A percentile compares a stretch with the other conserved stretches of the same genome.
Evolutionary conservation across 164 flowering plant species (phyloP).

Genomic region (Saururus chinensis): DNA sequence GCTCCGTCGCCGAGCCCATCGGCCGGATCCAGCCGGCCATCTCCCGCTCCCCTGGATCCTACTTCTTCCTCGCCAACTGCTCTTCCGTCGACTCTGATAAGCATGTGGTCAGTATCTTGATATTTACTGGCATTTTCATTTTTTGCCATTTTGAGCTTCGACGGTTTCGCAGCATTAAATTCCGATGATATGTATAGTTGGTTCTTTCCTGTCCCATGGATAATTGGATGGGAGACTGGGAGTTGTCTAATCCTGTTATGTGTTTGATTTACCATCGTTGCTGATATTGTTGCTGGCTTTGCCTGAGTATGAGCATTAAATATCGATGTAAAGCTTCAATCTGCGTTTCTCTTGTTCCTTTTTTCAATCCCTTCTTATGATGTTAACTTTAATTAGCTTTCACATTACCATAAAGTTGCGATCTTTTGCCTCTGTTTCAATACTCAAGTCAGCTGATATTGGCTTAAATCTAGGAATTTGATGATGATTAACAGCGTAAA

Average conservation of each 20-base stretch:
- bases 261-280: no score
- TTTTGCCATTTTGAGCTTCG: not conserved
- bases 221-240: no score
- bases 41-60: slow-evolving; percentile 70
- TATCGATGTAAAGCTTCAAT: no score
- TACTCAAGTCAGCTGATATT: not conserved
- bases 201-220: no score
- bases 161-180: no score
- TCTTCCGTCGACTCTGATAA: slow-evolving; percentile 42
- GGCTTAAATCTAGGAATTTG: not conserved
- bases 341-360: not conserved
- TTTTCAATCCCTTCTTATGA: not conserved
- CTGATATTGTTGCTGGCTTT: no score
- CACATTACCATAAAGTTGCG: not conserved
- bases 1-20: slow-evolving; percentile 95
- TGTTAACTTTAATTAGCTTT: not conserved
- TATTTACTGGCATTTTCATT: no score
- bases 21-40: slow-evolving; percentile 88
- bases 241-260: no score
- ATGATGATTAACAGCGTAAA: no score
- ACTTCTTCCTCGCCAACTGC: slow-evolving; percentile 73
- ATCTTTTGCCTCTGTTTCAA: not conserved
- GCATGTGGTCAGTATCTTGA: slow-evolving; percentile 29
- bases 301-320: no score
- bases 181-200: no score